These are phyloP conservation scores for Brassica rapa DNA, from an alignment of 345 rosid species.

Conservation along the genomic window DNA sequence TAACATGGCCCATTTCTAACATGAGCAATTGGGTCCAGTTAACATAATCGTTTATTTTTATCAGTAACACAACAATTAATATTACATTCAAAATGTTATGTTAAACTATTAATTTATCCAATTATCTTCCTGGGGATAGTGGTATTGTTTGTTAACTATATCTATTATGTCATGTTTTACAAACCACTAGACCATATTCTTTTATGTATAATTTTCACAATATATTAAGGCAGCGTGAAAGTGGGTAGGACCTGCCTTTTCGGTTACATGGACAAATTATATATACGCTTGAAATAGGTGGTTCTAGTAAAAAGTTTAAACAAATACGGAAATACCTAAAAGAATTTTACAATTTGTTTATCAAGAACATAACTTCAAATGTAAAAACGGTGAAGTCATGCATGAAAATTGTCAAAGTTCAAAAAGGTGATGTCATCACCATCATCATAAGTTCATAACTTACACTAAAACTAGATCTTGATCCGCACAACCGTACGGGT, in stretches of 20 bases:
- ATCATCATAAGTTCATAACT: conserved; percentile 6
- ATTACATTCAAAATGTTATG: too few relatives aligned
- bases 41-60: too few relatives aligned
- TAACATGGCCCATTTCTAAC: background rate
- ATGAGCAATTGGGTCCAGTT: background rate
- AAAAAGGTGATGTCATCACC: conserved; percentile 18
- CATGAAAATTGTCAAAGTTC: conserved; percentile 25
- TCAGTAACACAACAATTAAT: background rate
- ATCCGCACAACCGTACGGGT: too few relatives aligned
- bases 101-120: background rate
- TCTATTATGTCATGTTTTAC: background rate
- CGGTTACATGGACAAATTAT: background rate
- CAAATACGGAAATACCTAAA: too few relatives aligned
- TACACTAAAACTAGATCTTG: too few relatives aligned
- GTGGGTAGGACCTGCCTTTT: background rate
- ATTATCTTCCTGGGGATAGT: background rate
- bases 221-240: background rate
- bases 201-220: background rate
- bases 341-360: background rate
- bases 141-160: background rate
- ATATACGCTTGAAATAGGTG: background rate
- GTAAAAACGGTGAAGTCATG: conserved; percentile 11
- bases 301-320: too few relatives aligned
- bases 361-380: background rate
- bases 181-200: background rate